Evolutionary conservation across 192 early-diverging fungal genomes (phyloP).

Genomic region (Coemansia sp.): DNA sequence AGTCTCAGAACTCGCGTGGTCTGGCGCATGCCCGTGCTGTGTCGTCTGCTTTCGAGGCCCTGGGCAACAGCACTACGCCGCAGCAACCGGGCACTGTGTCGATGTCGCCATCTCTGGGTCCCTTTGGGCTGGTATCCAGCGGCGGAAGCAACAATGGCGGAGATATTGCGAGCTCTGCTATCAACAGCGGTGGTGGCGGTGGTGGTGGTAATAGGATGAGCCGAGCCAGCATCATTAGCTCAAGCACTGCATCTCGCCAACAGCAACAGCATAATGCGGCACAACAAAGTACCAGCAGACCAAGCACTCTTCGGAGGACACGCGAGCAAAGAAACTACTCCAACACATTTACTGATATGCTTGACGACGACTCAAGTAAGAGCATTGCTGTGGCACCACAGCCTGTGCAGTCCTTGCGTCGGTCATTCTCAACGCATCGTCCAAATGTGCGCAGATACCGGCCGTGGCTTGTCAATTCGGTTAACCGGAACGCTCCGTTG

Average conservation of each 20-base stretch:
- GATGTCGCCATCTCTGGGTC: slow-evolving; percentile 26
- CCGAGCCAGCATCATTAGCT: slow-evolving; percentile 11
- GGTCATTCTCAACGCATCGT: slow-evolving; percentile 28
- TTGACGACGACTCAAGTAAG: not conserved
- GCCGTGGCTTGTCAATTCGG: slow-evolving; percentile 42
- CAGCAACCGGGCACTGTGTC: slow-evolving; percentile 5
- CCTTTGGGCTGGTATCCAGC: slow-evolving; percentile 1
- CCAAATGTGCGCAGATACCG: slow-evolving; percentile 28
- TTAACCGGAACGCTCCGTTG: slow-evolving; percentile 43
- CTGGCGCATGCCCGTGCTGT: slow-evolving; percentile 43
- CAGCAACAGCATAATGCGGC: not conserved
- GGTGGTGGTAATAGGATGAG: slow-evolving; percentile 1
- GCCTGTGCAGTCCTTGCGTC: slow-evolving; percentile 16
- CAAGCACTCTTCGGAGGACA: slow-evolving; percentile 22
- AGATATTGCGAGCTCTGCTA: not conserved
- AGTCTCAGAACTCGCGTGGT: slow-evolving; percentile 25
- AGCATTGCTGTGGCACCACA: not conserved
- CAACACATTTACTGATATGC: slow-evolving; percentile 13
- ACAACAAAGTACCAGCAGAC: not conserved
- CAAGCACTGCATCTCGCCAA: not conserved
- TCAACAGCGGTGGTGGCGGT: not conserved
- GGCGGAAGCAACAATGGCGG: not conserved
- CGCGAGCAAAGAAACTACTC: slow-evolving; percentile 18
- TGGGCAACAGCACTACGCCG: slow-evolving; percentile 20
- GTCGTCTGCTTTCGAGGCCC: slow-evolving; percentile 47